Evolutionary conservation across 2,329 filamentous ascomycete species (phyloP), one percentile per base, ranked within the genome.

Genomic region (Chaetomiaceae sp.): DNA sequence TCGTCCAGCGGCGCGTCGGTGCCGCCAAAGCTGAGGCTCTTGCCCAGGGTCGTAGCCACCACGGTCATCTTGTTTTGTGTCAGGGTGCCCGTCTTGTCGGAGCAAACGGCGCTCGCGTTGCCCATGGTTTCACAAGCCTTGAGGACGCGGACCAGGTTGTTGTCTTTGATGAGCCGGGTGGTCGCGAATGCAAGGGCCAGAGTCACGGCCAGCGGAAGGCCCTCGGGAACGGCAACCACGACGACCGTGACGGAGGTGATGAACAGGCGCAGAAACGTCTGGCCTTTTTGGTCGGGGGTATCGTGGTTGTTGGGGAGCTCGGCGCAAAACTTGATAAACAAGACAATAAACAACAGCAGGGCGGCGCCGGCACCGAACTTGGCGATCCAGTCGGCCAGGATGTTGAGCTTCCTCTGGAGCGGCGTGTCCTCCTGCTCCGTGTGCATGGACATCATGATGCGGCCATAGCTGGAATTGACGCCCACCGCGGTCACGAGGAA

Each of bases 61-160:
- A 89, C 85, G 0, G 83, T 86, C 84, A 87, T 87, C 65, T 83
- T 82, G 63, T 87, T 87, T 52, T 86, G 83, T 0, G 85, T 89
- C 16, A 89, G 69, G 5, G 85, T 89, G 44, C 85, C 85, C 1
- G 85, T 89, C 68, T 89, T 89, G 66, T 89, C 87, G 4, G 87
- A 90, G 67, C 87, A 92, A 31, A 92, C 85, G 0, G 86, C 86
- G 2, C 81, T 85, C 23, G 81, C 81, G 58, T 87, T 87, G 9
- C 83, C 83, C 83, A 87, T 87, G 5, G 83, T 86, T 64, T 87
- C 83, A 65, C 83, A 87, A 50, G 83, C 83, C 57, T 83, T 80
- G 25, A 87, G 71, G 23, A 86, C 74, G 51, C 83, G 81, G 14
- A 87, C 83, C 34, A 87, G 68, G 56, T 87, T 87, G 69, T 86